Evolutionary conservation across 352 stramenopile species (phyloP), one percentile per base, ranked within the genome.

Genomic region (Globisporangium ultimum): DNA sequence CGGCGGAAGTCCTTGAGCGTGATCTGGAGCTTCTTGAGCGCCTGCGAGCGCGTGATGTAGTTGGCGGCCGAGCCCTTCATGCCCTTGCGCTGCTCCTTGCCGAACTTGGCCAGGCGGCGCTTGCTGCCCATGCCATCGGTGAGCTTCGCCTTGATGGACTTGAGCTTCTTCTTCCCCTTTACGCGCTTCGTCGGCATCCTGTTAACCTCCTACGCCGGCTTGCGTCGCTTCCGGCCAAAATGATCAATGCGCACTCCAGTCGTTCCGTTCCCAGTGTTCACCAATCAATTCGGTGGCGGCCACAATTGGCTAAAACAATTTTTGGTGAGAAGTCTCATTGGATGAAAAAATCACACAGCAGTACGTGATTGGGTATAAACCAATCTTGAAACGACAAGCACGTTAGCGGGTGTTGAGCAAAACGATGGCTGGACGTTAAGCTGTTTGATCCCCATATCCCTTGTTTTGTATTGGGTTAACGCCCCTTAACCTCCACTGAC

Each of bases 1-100:
- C 97, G 88, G 40, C 96, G 88, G 82, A 99, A 99, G 65, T 99
- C 97, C 71, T 98, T 98, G 55, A 99, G 86, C 51, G 92, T 96
- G 42, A 99, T 85, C 73, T 98, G 91, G 59, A 98, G 79, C 53
- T 89, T 88, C 68, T 98, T 98, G 47, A 99, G 76, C 41, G 94
- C 95, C 61, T 97, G 87, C 13, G 81, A 89, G 46, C 97, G 88
- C 51, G 93, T 98, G 60, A 99, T 97, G 87, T 98, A 99, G 70
- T 97, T 97, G 61, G 94, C 93, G 0, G 82, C 84, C 45, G 75
- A 85, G 48, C 85, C 85, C 32, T 73, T 72, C 72, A 92, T 87
- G 55, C 84, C 84, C 66, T 93, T 95, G 59, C 72, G 71, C 69
- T 95, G 83, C 71, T 95, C 85, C 71, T 87, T 95, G 65, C 85